A percentile compares a stretch with the other conserved stretches of the same genome.
phyloP scores from a whole-genome alignment of 2,329 filamentous ascomycete species.

The Madurella fahalii region DNA sequence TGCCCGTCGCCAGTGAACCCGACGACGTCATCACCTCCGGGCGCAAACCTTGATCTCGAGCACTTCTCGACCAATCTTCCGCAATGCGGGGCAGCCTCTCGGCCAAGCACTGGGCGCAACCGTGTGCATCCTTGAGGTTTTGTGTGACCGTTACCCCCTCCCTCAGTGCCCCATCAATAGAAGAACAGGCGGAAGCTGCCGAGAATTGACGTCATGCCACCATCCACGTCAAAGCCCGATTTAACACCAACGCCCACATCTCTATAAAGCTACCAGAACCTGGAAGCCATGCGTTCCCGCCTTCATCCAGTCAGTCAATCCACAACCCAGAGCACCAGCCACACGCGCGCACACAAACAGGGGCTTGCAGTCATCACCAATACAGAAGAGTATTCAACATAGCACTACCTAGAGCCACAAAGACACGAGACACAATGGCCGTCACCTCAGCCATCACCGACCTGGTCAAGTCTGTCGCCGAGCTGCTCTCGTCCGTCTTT shows the following conservation, averaged over 20 bases:
- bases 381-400: background rate
- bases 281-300: background rate
- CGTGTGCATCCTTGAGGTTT: too few species aligned
- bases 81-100: too few species aligned
- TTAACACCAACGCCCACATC: background rate
- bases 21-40: background rate
- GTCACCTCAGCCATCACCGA: constrained; percentile 25
- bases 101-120: too few species aligned
- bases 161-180: too few species aligned
- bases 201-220: constrained; percentile 15
- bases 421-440: constrained; percentile 21
- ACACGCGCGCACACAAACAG: background rate
- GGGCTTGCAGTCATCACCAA: background rate
- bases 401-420: too few species aligned
- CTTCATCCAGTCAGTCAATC: background rate
- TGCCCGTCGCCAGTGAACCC: background rate
- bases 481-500: constrained; percentile 26
- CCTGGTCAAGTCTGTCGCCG: constrained; percentile 26
- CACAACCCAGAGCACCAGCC: background rate
- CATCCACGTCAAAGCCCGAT: constrained; percentile 2
- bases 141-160: too few species aligned
- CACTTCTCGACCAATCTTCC: background rate
- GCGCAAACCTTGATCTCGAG: background rate
- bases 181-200: too few species aligned
- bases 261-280: constrained; percentile 5